A percentile compares a stretch with the other conserved stretches of the same genome.
phyloP scores from a whole-genome alignment of 306 rosid species.

The Sicyos edulis region DNA sequence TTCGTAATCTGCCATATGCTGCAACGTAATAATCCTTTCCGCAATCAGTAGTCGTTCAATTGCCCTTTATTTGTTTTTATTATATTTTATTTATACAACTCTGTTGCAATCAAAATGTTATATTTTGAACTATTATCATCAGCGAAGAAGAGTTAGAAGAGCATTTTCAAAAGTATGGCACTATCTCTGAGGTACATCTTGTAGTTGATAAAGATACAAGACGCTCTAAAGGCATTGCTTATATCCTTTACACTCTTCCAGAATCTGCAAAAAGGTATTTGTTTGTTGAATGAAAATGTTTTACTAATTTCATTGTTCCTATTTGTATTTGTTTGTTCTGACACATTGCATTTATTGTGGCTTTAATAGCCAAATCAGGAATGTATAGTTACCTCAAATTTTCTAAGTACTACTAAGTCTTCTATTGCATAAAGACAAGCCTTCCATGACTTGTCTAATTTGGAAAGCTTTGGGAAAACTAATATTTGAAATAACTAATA shows the following conservation, averaged over 20 bases:
- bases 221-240: slow-evolving; percentile 70
- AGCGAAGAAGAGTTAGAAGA: slow-evolving; percentile 87
- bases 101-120: neutral
- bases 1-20: slow-evolving; percentile 80
- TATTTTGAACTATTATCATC: slow-evolving; percentile 22
- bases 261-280: slow-evolving; percentile 59
- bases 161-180: slow-evolving; percentile 57
- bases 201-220: slow-evolving; percentile 77
- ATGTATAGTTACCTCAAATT: neutral
- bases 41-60: neutral
- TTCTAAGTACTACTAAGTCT: neutral
- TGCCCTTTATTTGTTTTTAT: neutral
- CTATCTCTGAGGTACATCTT: slow-evolving; percentile 65
- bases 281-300: slow-evolving; percentile 9
- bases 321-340: neutral
- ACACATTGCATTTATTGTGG: neutral
- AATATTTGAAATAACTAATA: neutral
- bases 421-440: neutral
- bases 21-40: slow-evolving; percentile 43
- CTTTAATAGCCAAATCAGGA: neutral
- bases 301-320: slow-evolving; percentile 9
- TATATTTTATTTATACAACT: neutral
- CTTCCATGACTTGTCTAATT: neutral
- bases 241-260: slow-evolving; percentile 45
- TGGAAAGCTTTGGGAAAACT: neutral